Base-by-base conservation (phyloP, 176 grass and related monocot species). In the Neostapfia colusana region DNA sequence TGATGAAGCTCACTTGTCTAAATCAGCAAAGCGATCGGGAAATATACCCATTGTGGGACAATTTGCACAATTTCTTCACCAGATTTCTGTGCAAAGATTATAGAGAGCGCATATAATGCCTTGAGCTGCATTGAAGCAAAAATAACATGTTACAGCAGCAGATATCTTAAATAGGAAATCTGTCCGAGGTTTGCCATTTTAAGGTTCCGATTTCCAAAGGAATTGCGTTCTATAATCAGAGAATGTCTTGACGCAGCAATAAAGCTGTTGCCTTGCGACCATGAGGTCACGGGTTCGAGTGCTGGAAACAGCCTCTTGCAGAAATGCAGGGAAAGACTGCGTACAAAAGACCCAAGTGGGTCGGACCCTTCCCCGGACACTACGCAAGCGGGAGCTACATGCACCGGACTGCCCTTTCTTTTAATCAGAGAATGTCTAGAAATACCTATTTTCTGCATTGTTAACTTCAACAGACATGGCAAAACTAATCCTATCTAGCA, bases 41-140 rank as follows among this genome's bases (percentile, higher is more conserved):
- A 76, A 65, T 79, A 83, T 93, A 97, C 95, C 95, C 95, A 97
- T 76, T 86, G 91, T 43, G 87, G 91, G 79, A 88, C 72, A 76
- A 93, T 92, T 53, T 91, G 86, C 42, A 79, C 79, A 27, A 93
- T 73, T 91, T 93, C 91, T 49, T 93, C 91, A 25, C 69, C 64
- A 67, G 95, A 61, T 39, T 88, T 91, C 66, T 92, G 82, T 53
- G 82, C 77, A 89, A 97, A 93, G 36, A 97, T 84, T 54, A 65
- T 51, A 41, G 81, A 80, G 10, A 92, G 72, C 4, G 78, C 45
- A 43, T 89, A 87, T 51, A 97, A 78, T 65, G 91, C 95, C 90
- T 98, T 98, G 49, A 98, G 89, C 91, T 93, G 79, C 68, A 86
- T 78, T 37, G 8, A 88, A 60, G 43, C 64, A 63, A 63, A 86